phyloP scores from a whole-genome alignment of 2,329 filamentous ascomycete species.

The Parastagonospora nodorum region DNA sequence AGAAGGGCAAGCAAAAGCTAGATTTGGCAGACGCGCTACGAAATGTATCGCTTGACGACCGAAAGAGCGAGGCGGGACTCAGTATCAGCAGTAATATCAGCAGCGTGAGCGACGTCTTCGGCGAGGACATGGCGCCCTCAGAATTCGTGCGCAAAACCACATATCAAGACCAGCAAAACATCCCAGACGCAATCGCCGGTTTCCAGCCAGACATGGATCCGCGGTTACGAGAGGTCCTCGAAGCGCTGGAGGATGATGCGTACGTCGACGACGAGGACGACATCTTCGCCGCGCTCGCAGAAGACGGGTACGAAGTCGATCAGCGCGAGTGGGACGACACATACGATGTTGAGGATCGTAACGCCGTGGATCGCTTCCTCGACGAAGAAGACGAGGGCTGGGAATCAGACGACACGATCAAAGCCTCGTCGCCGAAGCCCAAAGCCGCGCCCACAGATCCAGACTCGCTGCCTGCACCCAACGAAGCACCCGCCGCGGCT shows the following conservation, averaged over 20 bases:
- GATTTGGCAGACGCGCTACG: slow-evolving; percentile 82
- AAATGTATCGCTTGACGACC: slow-evolving; percentile 50
- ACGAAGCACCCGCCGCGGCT: slow-evolving; percentile 41
- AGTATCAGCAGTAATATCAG: slow-evolving; percentile 50
- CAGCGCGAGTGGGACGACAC: slow-evolving; percentile 76
- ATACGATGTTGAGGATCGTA: slow-evolving; percentile 34
- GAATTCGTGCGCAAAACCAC: slow-evolving; percentile 77
- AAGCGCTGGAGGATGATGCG: slow-evolving; percentile 92
- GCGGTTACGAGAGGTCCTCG: slow-evolving; percentile 83
- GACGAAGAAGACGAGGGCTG: slow-evolving; percentile 78
- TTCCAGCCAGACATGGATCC: slow-evolving; percentile 99
- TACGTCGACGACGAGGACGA: slow-evolving; percentile 88
- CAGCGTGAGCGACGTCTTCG: slow-evolving; percentile 62
- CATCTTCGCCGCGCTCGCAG: slow-evolving; percentile 75
- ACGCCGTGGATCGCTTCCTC: slow-evolving; percentile 49
- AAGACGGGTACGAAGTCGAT: slow-evolving; percentile 74
- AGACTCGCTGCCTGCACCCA: slow-evolving; percentile 37
- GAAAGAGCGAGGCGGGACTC: slow-evolving; percentile 49
- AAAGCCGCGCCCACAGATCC: slow-evolving; percentile 54
- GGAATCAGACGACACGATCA: slow-evolving; percentile 90
- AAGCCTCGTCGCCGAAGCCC: slow-evolving; percentile 60
- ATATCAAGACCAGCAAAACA: slow-evolving; percentile 90
- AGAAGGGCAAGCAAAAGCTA: slow-evolving; percentile 76
- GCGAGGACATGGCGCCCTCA: slow-evolving; percentile 76
- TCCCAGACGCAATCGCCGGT: slow-evolving; percentile 88